phyloP scores from a whole-genome alignment of 345 rosid genomes.

The Heritiera littoralis region DNA sequence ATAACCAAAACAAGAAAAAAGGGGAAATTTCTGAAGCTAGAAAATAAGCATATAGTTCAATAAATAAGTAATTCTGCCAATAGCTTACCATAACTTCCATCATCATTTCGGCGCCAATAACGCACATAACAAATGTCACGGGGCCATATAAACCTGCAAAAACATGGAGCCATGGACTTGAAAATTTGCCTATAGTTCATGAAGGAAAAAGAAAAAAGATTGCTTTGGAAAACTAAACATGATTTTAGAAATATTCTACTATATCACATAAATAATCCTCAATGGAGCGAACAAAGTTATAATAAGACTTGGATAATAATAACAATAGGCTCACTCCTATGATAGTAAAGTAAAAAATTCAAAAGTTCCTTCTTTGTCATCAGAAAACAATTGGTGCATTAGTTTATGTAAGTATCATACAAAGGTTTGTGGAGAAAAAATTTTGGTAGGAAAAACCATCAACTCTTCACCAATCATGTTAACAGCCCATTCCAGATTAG shows the following conservation, averaged over 20 bases:
- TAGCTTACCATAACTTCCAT: slow-evolving; percentile 90
- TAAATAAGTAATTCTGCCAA: slow-evolving; percentile 16
- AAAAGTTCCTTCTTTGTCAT: not conserved
- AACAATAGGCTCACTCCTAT: not conserved
- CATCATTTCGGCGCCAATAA: slow-evolving; percentile 98
- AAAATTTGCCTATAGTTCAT: not conserved
- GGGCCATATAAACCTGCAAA: slow-evolving; percentile 93
- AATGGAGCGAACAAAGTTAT: not conserved
- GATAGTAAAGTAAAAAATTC: not conserved
- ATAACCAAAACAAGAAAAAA: slow-evolving; percentile 28
- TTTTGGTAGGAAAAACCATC: not conserved
- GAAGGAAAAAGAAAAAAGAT: not conserved
- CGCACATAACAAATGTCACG: slow-evolving; percentile 99
- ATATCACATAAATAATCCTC: not conserved
- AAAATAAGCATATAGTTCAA: slow-evolving; percentile 19
- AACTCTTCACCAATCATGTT: not conserved
- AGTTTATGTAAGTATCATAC: not conserved
- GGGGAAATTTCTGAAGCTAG: slow-evolving; percentile 19
- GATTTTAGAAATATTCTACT: not conserved
- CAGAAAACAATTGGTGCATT: not conserved
- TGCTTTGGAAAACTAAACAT: not conserved
- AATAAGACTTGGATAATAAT: not conserved
- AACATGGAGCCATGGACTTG: not conserved
- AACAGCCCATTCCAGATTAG: not conserved
- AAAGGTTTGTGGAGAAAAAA: not conserved